phyloP scores from a whole-genome alignment of 75 land plant genomes.

The Cryptomeria japonica region DNA sequence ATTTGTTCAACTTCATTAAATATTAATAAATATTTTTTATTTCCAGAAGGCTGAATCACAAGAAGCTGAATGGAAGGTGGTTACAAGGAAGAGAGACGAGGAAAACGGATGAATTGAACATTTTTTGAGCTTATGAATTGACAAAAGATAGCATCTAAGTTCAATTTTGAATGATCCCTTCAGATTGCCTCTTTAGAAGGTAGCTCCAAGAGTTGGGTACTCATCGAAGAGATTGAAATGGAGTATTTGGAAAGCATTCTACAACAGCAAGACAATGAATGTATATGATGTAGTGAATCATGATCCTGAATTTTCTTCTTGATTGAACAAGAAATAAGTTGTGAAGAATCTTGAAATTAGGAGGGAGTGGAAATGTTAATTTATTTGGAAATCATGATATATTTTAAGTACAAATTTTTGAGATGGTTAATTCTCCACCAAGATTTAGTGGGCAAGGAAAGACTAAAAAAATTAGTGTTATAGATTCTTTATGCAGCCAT shows the following conservation, averaged over 20 bases:
- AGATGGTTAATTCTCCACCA: background rate
- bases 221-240: background rate
- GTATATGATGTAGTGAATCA: background rate
- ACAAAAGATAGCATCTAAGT: too few relatives aligned
- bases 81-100: too few relatives aligned
- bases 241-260: background rate
- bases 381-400: background rate
- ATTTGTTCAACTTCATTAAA: background rate
- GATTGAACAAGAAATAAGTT: background rate
- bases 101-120: background rate
- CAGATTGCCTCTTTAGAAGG: background rate
- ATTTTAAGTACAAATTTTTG: background rate
- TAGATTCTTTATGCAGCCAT: background rate
- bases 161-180: background rate
- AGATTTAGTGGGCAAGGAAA: background rate
- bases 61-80: too few relatives aligned
- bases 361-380: background rate
- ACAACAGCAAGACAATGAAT: background rate
- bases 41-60: too few relatives aligned
- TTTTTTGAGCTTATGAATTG: background rate
- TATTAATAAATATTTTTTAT: background rate
- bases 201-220: background rate
- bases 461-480: background rate
- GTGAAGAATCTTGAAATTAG: background rate
- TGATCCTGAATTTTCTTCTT: background rate